phyloP scores from a whole-genome alignment of 345 rosid genomes.

The Mangifera indica region DNA sequence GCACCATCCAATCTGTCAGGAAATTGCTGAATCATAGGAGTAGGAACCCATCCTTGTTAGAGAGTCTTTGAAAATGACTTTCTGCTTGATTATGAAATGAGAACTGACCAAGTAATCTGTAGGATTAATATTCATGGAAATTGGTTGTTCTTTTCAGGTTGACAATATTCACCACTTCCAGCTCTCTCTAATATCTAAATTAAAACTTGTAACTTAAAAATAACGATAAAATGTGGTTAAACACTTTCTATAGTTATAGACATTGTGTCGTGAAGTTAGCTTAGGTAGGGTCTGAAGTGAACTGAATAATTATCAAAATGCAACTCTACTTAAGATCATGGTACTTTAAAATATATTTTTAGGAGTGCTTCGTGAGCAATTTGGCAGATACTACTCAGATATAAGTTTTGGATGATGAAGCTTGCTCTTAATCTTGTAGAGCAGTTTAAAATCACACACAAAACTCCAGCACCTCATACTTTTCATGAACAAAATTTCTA shows the following conservation, averaged over 20 bases:
- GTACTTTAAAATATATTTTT: background rate
- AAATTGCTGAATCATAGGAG: constrained; percentile 14
- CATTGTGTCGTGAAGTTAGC: background rate
- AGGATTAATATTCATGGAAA: constrained; percentile 2
- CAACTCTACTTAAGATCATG: background rate
- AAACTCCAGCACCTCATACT: constrained; percentile 1
- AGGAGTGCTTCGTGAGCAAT: background rate
- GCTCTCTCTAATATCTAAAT: background rate
- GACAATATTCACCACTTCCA: background rate
- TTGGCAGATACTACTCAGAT: background rate
- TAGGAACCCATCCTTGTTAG: constrained; percentile 38
- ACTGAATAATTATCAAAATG: background rate
- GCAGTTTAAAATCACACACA: background rate
- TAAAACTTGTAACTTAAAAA: background rate
- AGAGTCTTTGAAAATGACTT: constrained; percentile 27
- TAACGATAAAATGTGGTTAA: constrained; percentile 2
- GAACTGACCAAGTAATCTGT: constrained; percentile 20
- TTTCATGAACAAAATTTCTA: background rate
- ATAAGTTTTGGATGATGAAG: background rate
- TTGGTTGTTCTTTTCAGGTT: background rate
- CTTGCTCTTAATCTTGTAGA: background rate
- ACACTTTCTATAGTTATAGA: background rate
- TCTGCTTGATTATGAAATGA: constrained; percentile 29
- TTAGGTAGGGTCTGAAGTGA: background rate
- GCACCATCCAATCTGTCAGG: background rate